A percentile compares a stretch with the other conserved stretches of the same genome.
phyloP scores from a whole-genome alignment of 495 filamentous ascomycete species.

The Mytilinidion resinicola region DNA sequence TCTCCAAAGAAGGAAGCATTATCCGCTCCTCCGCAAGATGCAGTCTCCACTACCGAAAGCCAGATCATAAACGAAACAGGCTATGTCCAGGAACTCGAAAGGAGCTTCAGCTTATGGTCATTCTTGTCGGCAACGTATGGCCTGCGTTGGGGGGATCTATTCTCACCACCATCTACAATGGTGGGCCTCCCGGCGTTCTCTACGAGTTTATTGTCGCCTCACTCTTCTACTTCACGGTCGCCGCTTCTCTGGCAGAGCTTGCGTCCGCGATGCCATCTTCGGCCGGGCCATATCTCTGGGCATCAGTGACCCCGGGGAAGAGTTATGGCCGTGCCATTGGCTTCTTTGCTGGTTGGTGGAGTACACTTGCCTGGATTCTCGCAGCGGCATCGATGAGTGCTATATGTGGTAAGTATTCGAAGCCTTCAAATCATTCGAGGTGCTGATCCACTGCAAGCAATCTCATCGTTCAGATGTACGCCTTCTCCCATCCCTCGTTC shows the following conservation, averaged over 20 bases:
- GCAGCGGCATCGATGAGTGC: not conserved
- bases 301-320: conserved; percentile 63
- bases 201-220: conserved; percentile 41
- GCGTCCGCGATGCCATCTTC: conserved; percentile 75
- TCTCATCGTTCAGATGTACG: conserved; percentile 54
- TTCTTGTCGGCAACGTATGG: conserved; percentile 54
- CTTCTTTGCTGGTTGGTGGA: conserved; percentile 64
- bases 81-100: conserved; percentile 50
- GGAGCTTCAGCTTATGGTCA: conserved; percentile 47
- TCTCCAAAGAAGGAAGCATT: not conserved
- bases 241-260: conserved; percentile 57
- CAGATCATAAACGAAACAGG: conserved; percentile 46
- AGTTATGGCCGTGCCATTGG: conserved; percentile 63
- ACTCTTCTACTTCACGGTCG: conserved; percentile 43
- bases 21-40: not conserved
- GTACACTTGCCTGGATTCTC: conserved; percentile 71
- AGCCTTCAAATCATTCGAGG: no score
- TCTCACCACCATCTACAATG: conserved; percentile 39
- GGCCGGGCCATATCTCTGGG: conserved; percentile 81
- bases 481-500: conserved; percentile 61
- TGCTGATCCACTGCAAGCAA: conserved; percentile 32
- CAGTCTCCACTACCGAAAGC: not conserved
- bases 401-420: no score
- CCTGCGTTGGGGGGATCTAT: conserved; percentile 50
- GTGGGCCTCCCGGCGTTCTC: conserved; percentile 46